Evolutionary conservation across 2,329 filamentous ascomycete genomes (phyloP).

Genomic region (Paecilomyces niveus): DNA sequence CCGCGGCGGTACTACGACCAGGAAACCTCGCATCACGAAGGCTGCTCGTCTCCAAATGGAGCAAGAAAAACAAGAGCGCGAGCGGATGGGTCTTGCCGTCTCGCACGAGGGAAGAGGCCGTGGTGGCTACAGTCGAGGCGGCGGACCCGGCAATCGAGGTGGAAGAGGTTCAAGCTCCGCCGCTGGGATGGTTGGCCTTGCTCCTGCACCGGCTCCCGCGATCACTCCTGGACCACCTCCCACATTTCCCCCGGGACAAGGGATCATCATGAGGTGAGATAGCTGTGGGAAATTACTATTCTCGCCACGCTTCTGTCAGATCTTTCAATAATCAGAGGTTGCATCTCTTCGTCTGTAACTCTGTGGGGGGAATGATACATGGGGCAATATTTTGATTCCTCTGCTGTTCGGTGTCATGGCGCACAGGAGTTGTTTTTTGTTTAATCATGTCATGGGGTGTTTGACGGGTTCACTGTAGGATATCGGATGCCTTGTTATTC

Average conservation of each 20-base stretch:
- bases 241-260: neutral
- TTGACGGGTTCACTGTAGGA: neutral
- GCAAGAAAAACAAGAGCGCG: slow-evolving; percentile 64
- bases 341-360: neutral
- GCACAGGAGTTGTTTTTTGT: neutral
- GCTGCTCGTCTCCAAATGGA: slow-evolving; percentile 75
- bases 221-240: slow-evolving; percentile 9
- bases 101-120: slow-evolving; percentile 20
- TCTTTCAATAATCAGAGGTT: neutral
- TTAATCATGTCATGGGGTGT: neutral
- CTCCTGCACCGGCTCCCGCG: slow-evolving; percentile 17
- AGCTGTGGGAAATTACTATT: too few species aligned
- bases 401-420: neutral
- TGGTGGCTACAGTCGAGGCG: slow-evolving; percentile 8
- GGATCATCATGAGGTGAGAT: neutral
- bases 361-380: neutral
- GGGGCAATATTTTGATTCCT: neutral
- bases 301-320: neutral
- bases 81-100: slow-evolving; percentile 7
- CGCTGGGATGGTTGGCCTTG: slow-evolving; percentile 19
- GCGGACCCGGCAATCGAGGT: slow-evolving; percentile 4
- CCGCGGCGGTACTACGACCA: slow-evolving; percentile 62
- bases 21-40: slow-evolving; percentile 82
- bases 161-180: neutral
- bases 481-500: neutral